phyloP scores from a whole-genome alignment of 1,284 basidiomycete genomes.

The Cryptococcus sp. region DNA sequence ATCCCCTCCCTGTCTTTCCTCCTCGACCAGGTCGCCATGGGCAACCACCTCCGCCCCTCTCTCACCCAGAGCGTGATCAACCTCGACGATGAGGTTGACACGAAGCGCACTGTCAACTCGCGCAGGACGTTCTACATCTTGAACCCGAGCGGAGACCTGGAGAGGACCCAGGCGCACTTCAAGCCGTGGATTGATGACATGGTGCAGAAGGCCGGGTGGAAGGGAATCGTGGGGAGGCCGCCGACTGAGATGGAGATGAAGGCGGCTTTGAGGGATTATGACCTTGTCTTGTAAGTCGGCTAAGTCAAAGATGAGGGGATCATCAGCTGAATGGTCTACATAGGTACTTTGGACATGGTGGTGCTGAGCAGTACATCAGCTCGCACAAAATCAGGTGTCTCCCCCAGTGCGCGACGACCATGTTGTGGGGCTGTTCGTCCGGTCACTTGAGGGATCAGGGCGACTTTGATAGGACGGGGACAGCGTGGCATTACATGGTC shows the following conservation, averaged over 20 bases:
- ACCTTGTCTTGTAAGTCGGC: slow-evolving; percentile 77
- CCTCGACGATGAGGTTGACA: slow-evolving; percentile 35
- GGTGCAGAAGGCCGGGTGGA: slow-evolving; percentile 67
- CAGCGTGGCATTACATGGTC: slow-evolving; percentile 91
- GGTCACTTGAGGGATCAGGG: slow-evolving; percentile 84
- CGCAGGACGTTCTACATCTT: slow-evolving; percentile 76
- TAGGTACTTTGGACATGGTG: slow-evolving; percentile 96
- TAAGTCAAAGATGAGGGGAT: neutral
- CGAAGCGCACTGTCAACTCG: slow-evolving; percentile 56
- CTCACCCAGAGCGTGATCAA: slow-evolving; percentile 10
- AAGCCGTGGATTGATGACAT: slow-evolving; percentile 68
- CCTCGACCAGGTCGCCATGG: slow-evolving; percentile 70
- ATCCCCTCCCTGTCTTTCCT: slow-evolving; percentile 87
- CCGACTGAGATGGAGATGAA: slow-evolving; percentile 79
- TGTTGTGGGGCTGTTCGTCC: slow-evolving; percentile 99
- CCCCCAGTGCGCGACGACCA: slow-evolving; percentile 78
- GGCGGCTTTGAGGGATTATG: slow-evolving; percentile 64
- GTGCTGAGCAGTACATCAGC: slow-evolving; percentile 89
- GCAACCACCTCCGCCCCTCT: slow-evolving; percentile 46
- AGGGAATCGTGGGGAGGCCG: slow-evolving; percentile 69
- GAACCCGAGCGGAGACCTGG: slow-evolving; percentile 88
- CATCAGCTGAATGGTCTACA: slow-evolving; percentile 2
- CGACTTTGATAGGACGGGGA: slow-evolving; percentile 86
- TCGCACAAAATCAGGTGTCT: slow-evolving; percentile 79
- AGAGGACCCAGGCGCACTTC: slow-evolving; percentile 78